Conservation (phyloP, 2,329 filamentous ascomycete species). For the Teratosphaeria nubilosa region DNA sequence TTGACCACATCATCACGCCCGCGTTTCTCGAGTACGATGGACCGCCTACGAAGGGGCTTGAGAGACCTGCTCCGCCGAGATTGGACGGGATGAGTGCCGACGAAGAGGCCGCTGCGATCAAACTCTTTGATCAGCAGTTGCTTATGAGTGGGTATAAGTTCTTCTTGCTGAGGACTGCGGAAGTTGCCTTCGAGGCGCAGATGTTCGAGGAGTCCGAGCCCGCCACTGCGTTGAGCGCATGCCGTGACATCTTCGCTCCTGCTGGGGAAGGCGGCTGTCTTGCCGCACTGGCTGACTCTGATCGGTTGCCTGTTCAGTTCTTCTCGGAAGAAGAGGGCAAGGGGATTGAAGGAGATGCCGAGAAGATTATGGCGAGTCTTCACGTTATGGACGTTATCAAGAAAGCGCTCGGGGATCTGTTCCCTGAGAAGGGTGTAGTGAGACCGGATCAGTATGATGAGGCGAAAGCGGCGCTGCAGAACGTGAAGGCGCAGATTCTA, state of each 20-base stretch:
- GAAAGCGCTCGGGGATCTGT: not conserved
- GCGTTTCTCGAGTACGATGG: conserved; percentile 26
- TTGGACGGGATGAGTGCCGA: not conserved
- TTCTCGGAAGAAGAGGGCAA: conserved; percentile 6
- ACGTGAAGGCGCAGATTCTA: conserved; percentile 3
- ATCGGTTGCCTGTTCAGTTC: not conserved
- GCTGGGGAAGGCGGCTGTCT: not conserved
- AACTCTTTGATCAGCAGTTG: not conserved
- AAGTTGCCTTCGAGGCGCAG: not conserved
- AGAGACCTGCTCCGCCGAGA: conserved; percentile 4
- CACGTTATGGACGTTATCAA: conserved; percentile 1
- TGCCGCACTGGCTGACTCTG: not conserved
- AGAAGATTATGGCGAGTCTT: not conserved
- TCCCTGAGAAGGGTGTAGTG: conserved; percentile 2
- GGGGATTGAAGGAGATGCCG: conserved; percentile 1
- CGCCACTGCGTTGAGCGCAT: not conserved
- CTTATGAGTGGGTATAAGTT: not conserved
- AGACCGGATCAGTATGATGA: conserved; percentile 3
- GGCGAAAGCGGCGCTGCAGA: not conserved
- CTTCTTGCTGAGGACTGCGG: not conserved
- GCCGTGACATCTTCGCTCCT: not conserved
- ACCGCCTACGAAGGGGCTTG: conserved; percentile 16
- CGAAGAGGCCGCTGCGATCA: not conserved
- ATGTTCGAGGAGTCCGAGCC: not conserved
- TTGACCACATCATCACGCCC: conserved; percentile 6